Conservation (phyloP, 192 early-diverging fungal species). For the Umbelopsis sp. region DNA sequence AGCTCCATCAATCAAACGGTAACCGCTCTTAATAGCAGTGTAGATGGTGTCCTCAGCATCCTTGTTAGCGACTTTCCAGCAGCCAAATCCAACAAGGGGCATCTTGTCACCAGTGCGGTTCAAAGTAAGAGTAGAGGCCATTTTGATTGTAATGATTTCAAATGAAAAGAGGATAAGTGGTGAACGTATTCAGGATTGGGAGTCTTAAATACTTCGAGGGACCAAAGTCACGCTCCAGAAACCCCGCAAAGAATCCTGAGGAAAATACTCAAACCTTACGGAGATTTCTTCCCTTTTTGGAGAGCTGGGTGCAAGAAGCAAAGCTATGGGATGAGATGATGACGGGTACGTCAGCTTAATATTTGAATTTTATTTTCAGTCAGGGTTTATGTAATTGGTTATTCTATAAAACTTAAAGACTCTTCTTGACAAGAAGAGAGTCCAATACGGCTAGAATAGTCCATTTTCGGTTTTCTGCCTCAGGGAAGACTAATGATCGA, state of each 20-base stretch:
- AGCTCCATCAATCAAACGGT: slow-evolving; percentile 55
- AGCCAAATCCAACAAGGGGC: slow-evolving; percentile 57
- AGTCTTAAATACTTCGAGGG: not conserved
- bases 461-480: slow-evolving; percentile 99
- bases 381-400: not conserved
- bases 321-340: not conserved
- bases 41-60: slow-evolving; percentile 42
- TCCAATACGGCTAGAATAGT: slow-evolving; percentile 89
- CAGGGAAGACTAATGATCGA: slow-evolving; percentile 92
- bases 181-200: no score
- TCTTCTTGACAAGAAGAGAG: slow-evolving; percentile 60
- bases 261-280: slow-evolving; percentile 18
- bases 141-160: slow-evolving; percentile 1
- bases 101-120: slow-evolving; percentile 51
- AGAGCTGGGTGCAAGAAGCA: not conserved
- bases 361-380: not conserved
- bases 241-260: not conserved
- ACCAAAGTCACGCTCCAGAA: not conserved
- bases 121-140: slow-evolving; percentile 41
- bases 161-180: slow-evolving; percentile 8
- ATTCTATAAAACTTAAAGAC: slow-evolving; percentile 35
- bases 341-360: not conserved
- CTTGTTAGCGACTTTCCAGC: slow-evolving; percentile 52
- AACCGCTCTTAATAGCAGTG: slow-evolving; percentile 39
- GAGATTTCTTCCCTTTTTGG: not conserved